Base-by-base conservation (phyloP, 192 early-diverging fungal species). In the Linnemannia zychae region DNA sequence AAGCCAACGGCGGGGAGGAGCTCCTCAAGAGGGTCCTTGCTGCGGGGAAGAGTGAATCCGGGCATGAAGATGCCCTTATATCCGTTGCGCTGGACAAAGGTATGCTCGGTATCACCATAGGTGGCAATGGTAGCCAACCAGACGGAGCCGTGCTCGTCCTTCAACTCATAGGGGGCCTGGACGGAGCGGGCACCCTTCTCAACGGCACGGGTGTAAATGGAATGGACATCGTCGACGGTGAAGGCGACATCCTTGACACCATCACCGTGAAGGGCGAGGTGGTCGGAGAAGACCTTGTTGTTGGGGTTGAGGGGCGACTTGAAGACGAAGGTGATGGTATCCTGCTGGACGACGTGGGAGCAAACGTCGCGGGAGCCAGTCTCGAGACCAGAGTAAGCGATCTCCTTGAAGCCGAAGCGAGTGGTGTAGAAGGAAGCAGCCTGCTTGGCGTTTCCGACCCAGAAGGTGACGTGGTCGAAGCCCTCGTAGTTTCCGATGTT, bases 21-120 rank as follows among this genome's bases (percentile, higher is more conserved):
- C 9, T 88, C 87, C 75, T 92, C 88, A 40, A 96, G 88, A n/a
- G 91, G 92, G 75, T 92, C 90, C 36, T 90, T 71, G 63, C 68
- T 65, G 69, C 80, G 77, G 31, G 90, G 79, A 16, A 80, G 66
- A 9, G 80, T 80, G 85, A 91, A 99, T 31, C 95, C 94, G 31
- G 98, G 98, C 52, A 99, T 90, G 89, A 99, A 99, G 18, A 74
- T 18, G 57, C 98, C 98, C 44, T 91, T 94, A 90, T 98, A 99
- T 50, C 87, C 86, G 65, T 72, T 89, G 50, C 95, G 93, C 87
- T 99, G 90, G 72, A 99, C 93, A 87, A 99, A 96, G 46, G 97
- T 98, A 89, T 99, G 97, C 78, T 97, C 94, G n/a, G 95, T 95
- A 88, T 99, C 97, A 88, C 97, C 97, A 89, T 98, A 98, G 72